Base-by-base conservation (phyloP, 2,329 filamentous ascomycete genomes). In the Laburnicola sp. region DNA sequence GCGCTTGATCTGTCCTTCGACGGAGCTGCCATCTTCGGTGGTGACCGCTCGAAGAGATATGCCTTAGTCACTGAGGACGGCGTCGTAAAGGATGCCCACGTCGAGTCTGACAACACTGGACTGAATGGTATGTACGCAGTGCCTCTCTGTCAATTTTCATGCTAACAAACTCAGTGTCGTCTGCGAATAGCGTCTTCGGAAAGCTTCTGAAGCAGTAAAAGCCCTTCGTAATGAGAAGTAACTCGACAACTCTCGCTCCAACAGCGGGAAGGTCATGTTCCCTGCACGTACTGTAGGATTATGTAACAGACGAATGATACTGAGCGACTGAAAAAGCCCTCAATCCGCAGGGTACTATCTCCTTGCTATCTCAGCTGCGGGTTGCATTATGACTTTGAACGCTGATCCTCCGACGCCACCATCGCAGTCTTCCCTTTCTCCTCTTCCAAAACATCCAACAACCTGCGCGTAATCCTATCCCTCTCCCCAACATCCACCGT, bases 21-120 rank as follows among this genome's bases (percentile, higher is more conserved):
- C 58, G 87, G 82, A 45, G 80, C 82, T 9, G 79, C 87, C 48
- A 84, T 96, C 71, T 94, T 97, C 65, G 93, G 93, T 37, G 86
- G 87, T 63, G 78, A 83, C 63, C 85, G 93, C 58, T 88, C 88
- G 75, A 96, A 96, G 84, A 84, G 93, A 44, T 97, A 96, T 68
- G 91, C 89, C 21, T 79, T 96, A 48, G 82, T 92, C 45, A 78
- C 95, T 45, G 86, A 96, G 76, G 78, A 95, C 64, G 92, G 93
- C 60, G 91, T 90, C 76, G 88, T 97, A 63, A 87, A 87, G 75
- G 83, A 86, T 65, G 82, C 87, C 21, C 85, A 91, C 64, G 84
- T 96, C 45, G 93, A 97, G 80, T 87, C 91, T 8, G 92, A 97
- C 74, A 92, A 89, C 76, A 94, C 89, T 34, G 90, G 91, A 30